Conservation (phyloP, 768 basidiomycete genomes). For the Pseudohyphozyma bogoriensis region DNA sequence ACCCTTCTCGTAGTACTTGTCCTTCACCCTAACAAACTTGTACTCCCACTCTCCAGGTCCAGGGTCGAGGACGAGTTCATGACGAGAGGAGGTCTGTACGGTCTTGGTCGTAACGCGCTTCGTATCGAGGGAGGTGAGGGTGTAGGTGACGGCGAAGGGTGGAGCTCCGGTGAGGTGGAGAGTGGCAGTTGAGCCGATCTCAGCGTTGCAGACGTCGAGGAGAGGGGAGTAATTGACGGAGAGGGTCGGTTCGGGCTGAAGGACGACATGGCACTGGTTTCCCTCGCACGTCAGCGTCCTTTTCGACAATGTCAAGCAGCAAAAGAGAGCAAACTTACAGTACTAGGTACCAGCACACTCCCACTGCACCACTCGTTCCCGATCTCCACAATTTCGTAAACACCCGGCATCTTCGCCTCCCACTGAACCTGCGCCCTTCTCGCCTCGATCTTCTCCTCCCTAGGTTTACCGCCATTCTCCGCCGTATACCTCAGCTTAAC, state of each 20-base stretch:
- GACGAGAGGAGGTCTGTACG: conserved; percentile 8
- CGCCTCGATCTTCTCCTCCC: neutral
- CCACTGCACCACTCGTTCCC: conserved; percentile 15
- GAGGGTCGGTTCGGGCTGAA: conserved; percentile 22
- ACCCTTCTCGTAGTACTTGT: conserved; percentile 19
- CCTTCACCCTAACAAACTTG: conserved; percentile 18
- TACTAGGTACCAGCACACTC: conserved; percentile 14
- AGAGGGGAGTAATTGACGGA: conserved; percentile 14
- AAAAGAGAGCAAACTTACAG: neutral
- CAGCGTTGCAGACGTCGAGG: conserved; percentile 22
- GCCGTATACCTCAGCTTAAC: conserved; percentile 2
- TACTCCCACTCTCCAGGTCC: conserved; percentile 24
- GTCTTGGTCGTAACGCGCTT: neutral
- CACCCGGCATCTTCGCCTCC: neutral
- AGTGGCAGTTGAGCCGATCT: conserved; percentile 13
- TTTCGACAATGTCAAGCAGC: neutral
- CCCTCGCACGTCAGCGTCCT: neutral
- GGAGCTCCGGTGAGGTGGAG: conserved; percentile 24
- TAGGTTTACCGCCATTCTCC: neutral
- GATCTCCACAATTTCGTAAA: conserved; percentile 23
- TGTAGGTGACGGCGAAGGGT: conserved; percentile 24
- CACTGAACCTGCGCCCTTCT: conserved; percentile 6
- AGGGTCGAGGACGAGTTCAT: conserved; percentile 16
- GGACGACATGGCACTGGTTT: conserved; percentile 13
- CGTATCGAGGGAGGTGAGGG: conserved; percentile 1